Conservation (phyloP, 1,284 basidiomycete species). For the Irpex sp. region DNA sequence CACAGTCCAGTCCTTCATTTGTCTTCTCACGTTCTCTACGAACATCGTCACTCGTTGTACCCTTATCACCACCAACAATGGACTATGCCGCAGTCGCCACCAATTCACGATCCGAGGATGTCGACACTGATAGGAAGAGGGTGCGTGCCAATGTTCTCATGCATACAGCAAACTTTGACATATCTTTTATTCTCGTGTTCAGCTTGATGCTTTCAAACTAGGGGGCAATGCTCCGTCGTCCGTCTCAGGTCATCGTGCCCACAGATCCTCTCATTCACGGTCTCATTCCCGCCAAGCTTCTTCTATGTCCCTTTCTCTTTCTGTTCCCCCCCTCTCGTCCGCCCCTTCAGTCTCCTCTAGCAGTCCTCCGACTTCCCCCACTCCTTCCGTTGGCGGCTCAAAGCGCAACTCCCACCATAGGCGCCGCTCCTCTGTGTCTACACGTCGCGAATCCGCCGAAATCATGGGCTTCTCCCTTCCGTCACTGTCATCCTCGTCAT, state of each 20-base stretch:
- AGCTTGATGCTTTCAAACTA: slow-evolving; percentile 62
- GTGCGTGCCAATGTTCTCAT: slow-evolving; percentile 17
- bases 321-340: slow-evolving; percentile 19
- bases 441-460: slow-evolving; percentile 77
- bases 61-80: slow-evolving; percentile 24
- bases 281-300: slow-evolving; percentile 60
- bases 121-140: slow-evolving; percentile 33
- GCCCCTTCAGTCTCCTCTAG: slow-evolving; percentile 27
- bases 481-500: slow-evolving; percentile 45
- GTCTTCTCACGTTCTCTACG: slow-evolving; percentile 27
- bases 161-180: slow-evolving; percentile 3
- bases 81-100: slow-evolving; percentile 29
- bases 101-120: slow-evolving; percentile 25
- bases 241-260: slow-evolving; percentile 24
- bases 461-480: slow-evolving; percentile 76
- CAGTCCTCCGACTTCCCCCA: slow-evolving; percentile 31
- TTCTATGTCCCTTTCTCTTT: slow-evolving; percentile 41
- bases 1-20: slow-evolving; percentile 34
- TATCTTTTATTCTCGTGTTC: slow-evolving; percentile 1
- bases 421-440: slow-evolving; percentile 81
- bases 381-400: slow-evolving; percentile 31
- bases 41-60: slow-evolving; percentile 36
- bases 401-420: slow-evolving; percentile 77
- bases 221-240: slow-evolving; percentile 27
- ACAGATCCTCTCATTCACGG: slow-evolving; percentile 50